These are phyloP conservation scores for Kuraishia piskuri DNA, from an alignment of 805 yeast genomes.

Conservation along the genomic window DNA sequence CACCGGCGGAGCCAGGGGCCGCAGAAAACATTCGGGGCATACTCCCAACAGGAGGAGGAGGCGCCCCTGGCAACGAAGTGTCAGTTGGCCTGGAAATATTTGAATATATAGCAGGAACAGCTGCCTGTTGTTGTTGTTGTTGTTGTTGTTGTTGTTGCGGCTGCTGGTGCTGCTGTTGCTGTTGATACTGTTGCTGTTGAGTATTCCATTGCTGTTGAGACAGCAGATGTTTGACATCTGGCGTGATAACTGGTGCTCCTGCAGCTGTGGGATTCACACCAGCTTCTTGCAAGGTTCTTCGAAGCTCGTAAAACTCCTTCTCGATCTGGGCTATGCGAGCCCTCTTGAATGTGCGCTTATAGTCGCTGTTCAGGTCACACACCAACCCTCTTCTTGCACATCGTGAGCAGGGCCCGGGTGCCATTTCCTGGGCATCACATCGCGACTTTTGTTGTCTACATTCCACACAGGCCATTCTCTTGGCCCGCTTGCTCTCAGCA, in stretches of 20 bases:
- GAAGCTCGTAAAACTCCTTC: slow-evolving; percentile 63
- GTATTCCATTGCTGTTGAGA: background rate
- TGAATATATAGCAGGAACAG: background rate
- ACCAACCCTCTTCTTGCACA: slow-evolving; percentile 62
- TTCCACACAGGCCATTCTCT: slow-evolving; percentile 85
- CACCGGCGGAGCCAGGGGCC: background rate
- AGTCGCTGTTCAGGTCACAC: slow-evolving; percentile 73
- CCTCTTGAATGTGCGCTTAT: slow-evolving; percentile 83
- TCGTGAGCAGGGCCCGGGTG: slow-evolving; percentile 76
- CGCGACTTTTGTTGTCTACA: slow-evolving; percentile 92
- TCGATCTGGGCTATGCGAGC: slow-evolving; percentile 80
- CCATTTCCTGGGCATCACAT: slow-evolving; percentile 75
- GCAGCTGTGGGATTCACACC: background rate
- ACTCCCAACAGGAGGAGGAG: background rate
- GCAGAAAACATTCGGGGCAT: background rate
- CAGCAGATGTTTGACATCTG: slow-evolving; percentile 4
- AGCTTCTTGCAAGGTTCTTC: slow-evolving; percentile 34
- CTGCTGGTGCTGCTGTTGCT: slow-evolving; percentile 5
- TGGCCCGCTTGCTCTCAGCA: slow-evolving; percentile 17
- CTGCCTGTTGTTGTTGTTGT: background rate
- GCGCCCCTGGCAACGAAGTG: background rate
- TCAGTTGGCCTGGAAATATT: background rate
- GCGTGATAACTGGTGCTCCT: background rate
- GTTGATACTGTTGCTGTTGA: background rate
- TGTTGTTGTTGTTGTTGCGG: slow-evolving; percentile 4